These are phyloP conservation scores for Iberis amara DNA, from an alignment of 441 rosid genomes.

Conservation along the genomic window DNA sequence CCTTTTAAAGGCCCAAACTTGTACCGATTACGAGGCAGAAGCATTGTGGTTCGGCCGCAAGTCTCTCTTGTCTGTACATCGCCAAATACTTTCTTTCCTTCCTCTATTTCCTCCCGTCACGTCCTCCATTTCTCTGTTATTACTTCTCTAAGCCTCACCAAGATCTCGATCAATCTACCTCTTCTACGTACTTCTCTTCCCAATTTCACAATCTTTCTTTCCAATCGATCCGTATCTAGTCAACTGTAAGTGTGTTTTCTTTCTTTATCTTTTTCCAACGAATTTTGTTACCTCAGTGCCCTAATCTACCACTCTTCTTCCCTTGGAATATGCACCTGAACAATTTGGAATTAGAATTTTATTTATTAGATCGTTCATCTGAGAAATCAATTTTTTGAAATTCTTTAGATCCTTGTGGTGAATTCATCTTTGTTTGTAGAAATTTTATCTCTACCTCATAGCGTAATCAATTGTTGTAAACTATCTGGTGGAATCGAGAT, in stretches of 20 bases:
- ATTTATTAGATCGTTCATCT: too few relatives aligned
- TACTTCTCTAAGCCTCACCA: slow-evolving; percentile 3
- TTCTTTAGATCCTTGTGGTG: too few relatives aligned
- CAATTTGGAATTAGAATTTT: too few relatives aligned
- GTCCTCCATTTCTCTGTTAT: slow-evolving; percentile 15
- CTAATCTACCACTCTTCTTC: too few relatives aligned
- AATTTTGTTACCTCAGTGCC: too few relatives aligned
- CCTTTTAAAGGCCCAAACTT: slow-evolving; percentile 14
- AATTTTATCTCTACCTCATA: too few relatives aligned
- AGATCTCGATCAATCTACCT: not conserved
- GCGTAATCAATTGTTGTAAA: too few relatives aligned
- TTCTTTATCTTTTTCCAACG: slow-evolving; percentile 15
- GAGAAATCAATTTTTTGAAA: too few relatives aligned
- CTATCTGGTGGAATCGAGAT: too few relatives aligned
- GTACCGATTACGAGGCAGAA: not conserved
- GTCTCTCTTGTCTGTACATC: slow-evolving; percentile 13
- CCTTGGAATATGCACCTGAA: too few relatives aligned
- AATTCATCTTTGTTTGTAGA: too few relatives aligned
- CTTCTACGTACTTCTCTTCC: slow-evolving; percentile 12
- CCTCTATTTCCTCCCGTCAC: slow-evolving; percentile 28
- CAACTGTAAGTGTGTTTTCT: slow-evolving; percentile 18
- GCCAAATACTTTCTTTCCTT: slow-evolving; percentile 7
- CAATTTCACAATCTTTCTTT: not conserved
- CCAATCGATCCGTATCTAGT: slow-evolving; percentile 17
- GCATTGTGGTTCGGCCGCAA: too few relatives aligned